Conservation (phyloP, 441 rosid species). For the Syzygium syzygioides region DNA sequence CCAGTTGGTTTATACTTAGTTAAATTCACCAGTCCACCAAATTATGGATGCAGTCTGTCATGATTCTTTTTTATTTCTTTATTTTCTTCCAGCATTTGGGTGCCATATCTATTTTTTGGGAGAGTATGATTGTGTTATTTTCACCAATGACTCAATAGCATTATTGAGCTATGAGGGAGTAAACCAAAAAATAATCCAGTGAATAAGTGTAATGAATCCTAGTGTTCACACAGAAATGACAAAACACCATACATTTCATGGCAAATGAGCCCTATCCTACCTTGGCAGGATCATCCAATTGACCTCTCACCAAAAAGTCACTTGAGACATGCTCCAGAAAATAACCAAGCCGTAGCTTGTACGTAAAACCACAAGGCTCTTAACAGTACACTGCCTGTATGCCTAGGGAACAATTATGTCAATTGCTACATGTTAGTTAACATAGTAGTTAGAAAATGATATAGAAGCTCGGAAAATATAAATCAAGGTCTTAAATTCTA, state of each 20-base stretch:
- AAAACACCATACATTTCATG: background rate
- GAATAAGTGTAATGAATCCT: background rate
- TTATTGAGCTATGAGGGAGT: background rate
- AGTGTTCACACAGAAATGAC: background rate
- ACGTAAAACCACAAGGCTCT: background rate
- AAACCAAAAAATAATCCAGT: background rate
- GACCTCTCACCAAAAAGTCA: background rate
- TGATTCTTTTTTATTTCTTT: background rate
- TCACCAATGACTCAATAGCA: background rate
- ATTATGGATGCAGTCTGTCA: background rate
- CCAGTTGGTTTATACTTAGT: background rate
- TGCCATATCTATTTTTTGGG: background rate
- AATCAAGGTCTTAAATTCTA: background rate
- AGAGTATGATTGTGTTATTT: background rate
- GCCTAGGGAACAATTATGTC: conserved; percentile 2
- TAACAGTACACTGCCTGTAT: background rate
- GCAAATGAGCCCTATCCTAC: conserved; percentile 1
- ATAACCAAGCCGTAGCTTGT: background rate
- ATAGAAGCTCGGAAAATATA: background rate
- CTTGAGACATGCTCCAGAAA: conserved; percentile 1
- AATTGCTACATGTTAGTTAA: background rate
- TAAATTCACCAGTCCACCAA: background rate
- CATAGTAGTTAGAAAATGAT: background rate
- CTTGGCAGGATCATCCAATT: background rate
- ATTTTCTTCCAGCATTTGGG: background rate